A percentile compares a stretch with the other conserved stretches of the same genome.
These are phyloP conservation scores for Heterobasidion irregulare DNA, from an alignment of 1,284 basidiomycete species.

Conservation along the genomic window DNA sequence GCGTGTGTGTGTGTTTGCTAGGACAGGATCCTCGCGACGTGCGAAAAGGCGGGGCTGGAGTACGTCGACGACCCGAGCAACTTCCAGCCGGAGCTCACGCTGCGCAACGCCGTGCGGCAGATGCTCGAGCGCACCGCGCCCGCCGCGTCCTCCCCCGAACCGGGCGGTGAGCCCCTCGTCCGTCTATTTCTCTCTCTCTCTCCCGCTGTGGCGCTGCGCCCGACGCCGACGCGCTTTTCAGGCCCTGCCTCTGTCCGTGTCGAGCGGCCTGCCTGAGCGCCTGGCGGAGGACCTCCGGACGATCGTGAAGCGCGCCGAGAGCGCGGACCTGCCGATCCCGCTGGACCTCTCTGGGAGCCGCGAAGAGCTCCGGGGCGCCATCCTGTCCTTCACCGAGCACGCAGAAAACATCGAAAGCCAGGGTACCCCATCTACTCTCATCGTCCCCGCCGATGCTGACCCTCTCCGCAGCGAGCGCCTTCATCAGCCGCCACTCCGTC, in stretches of 20 bases:
- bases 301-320: not conserved
- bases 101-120: conserved; percentile 62
- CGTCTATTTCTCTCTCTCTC: too few relatives aligned
- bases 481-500: conserved; percentile 25
- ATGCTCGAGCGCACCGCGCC: conserved; percentile 16
- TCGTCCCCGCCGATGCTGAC: not conserved
- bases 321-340: not conserved
- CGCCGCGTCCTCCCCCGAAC: conserved; percentile 3
- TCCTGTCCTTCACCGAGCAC: not conserved
- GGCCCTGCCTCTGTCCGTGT: too few relatives aligned
- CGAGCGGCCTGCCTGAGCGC: not conserved
- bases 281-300: not conserved
- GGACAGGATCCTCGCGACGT: conserved; percentile 71
- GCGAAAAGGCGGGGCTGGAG: conserved; percentile 45
- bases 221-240: too few relatives aligned
- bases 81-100: conserved; percentile 58
- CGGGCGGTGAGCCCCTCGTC: not conserved
- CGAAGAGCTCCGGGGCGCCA: not conserved
- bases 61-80: conserved; percentile 66
- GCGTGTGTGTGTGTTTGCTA: conserved; percentile 19
- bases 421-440: not conserved
- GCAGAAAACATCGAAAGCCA: not conserved
- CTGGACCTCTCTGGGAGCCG: not conserved
- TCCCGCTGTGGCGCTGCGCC: too few relatives aligned
- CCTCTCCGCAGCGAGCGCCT: conserved; percentile 2